phyloP scores from a whole-genome alignment of 768 basidiomycete species.

The Pulveroboletus sp. region DNA sequence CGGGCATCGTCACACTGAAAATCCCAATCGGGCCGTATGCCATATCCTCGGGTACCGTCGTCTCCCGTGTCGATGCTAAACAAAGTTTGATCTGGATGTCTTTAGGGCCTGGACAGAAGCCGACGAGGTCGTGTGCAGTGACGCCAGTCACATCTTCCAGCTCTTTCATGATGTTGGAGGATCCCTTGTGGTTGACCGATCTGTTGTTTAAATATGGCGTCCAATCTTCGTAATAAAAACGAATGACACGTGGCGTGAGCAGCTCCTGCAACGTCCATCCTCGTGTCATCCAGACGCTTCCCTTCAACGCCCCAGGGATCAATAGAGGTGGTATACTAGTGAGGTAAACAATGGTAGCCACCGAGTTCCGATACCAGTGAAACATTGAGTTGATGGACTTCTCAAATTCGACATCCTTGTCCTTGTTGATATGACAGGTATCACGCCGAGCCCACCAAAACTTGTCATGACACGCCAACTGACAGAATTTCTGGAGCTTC shows the following conservation, averaged over 20 bases:
- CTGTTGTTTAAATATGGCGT: constrained; percentile 15
- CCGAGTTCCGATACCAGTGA: constrained; percentile 15
- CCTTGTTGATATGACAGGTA: constrained; percentile 24
- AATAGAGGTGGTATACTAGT: constrained; percentile 7
- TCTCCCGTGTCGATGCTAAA: constrained; percentile 22
- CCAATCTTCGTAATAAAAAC: constrained; percentile 23
- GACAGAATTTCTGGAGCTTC: constrained; percentile 20
- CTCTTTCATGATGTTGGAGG: constrained; percentile 12
- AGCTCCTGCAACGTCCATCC: constrained; percentile 26
- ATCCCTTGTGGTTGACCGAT: constrained; percentile 17
- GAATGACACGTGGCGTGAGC: constrained; percentile 17
- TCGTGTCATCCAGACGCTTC: constrained; percentile 19
- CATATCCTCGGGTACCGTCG: constrained; percentile 17
- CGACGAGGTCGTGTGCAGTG: constrained; percentile 4
- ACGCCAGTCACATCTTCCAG: constrained; percentile 9
- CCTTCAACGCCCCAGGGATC: constrained; percentile 7
- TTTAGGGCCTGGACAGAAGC: constrained; percentile 10
- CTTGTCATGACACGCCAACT: constrained; percentile 2
- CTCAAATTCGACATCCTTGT: constrained; percentile 14
- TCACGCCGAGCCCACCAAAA: constrained; percentile 24
- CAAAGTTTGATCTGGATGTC: constrained; percentile 14
- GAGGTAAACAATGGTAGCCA: constrained; percentile 21
- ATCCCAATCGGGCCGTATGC: constrained; percentile 22
- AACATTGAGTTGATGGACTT: constrained; percentile 22
- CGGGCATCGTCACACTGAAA: constrained; percentile 12